phyloP scores from a whole-genome alignment of 164 flowering plant species.

The Liquidambar formosana region DNA sequence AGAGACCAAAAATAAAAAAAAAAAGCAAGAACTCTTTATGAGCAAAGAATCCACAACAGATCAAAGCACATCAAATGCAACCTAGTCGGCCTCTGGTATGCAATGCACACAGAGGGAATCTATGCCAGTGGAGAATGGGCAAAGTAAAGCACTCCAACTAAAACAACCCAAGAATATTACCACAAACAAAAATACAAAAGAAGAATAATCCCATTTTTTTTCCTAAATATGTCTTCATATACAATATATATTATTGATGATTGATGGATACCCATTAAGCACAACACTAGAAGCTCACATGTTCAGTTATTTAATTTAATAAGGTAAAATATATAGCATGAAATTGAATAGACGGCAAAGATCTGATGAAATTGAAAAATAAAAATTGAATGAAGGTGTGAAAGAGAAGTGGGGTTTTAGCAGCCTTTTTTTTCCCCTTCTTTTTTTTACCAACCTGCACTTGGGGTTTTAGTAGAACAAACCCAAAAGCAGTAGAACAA shows the following conservation, averaged over 20 bases:
- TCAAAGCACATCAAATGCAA: slow-evolving; percentile 16
- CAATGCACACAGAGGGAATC: slow-evolving; percentile 27
- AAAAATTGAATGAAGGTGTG: not conserved
- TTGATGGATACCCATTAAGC: slow-evolving; percentile 1
- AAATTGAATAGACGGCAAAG: slow-evolving; percentile 2
- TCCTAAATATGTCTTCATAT: not conserved
- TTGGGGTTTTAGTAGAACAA: slow-evolving; percentile 4
- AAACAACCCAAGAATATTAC: slow-evolving; percentile 23
- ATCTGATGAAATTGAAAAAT: slow-evolving; percentile 1
- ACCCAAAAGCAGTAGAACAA: slow-evolving; percentile 16
- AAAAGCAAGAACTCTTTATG: slow-evolving; percentile 32
- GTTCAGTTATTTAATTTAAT: not conserved
- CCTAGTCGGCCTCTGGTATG: slow-evolving; percentile 6
- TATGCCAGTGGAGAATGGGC: slow-evolving; percentile 22
- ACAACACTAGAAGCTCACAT: not conserved
- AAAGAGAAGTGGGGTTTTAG: slow-evolving; percentile 8
- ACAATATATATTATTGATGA: not conserved
- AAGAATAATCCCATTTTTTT: not conserved
- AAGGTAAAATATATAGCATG: not conserved
- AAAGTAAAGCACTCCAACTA: slow-evolving; percentile 31
- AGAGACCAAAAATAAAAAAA: not conserved
- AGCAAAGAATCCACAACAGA: slow-evolving; percentile 34
- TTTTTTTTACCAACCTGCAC: slow-evolving; percentile 16
- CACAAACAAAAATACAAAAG: not conserved
- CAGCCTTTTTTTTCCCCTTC: not conserved